Evolutionary conservation across 208 protist genomes (phyloP).

Genomic region (Strigomonas culicis): DNA sequence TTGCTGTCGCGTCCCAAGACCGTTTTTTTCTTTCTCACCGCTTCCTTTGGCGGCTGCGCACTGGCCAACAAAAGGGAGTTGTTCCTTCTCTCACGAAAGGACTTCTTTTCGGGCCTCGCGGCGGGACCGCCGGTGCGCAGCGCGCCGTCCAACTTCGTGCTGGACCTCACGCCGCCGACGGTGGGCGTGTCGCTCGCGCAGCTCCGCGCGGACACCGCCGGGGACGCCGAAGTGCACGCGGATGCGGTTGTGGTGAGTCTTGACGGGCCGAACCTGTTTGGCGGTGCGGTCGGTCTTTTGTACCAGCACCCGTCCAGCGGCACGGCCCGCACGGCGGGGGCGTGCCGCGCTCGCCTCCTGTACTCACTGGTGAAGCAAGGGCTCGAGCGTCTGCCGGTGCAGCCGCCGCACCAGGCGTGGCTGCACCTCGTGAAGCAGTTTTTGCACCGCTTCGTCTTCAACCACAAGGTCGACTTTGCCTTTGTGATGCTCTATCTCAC

Average conservation of each 20-base stretch:
- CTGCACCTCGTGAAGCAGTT: background rate
- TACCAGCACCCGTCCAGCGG: background rate
- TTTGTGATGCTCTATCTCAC: no score
- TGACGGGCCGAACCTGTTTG: background rate
- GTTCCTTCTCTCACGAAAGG: no score
- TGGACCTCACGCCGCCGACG: constrained; percentile 2
- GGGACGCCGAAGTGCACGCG: background rate
- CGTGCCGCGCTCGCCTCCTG: no score
- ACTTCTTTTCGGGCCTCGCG: no score
- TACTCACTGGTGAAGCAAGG: background rate
- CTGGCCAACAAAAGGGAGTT: no score
- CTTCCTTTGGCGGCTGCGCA: no score
- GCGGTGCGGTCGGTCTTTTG: background rate
- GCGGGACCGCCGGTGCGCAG: no score
- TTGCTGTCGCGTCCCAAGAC: no score
- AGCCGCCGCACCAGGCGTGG: background rate
- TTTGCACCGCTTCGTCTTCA: background rate
- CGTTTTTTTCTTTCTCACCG: no score
- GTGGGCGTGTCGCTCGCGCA: background rate
- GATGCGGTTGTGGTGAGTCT: background rate
- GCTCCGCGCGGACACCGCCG: background rate
- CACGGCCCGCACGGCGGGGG: no score
- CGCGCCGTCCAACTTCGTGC: background rate
- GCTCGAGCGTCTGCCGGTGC: background rate
- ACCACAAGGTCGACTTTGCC: no score